Evolutionary conservation across 257 asterid species (phyloP).

Genomic region (Cynanchum wilfordii): DNA sequence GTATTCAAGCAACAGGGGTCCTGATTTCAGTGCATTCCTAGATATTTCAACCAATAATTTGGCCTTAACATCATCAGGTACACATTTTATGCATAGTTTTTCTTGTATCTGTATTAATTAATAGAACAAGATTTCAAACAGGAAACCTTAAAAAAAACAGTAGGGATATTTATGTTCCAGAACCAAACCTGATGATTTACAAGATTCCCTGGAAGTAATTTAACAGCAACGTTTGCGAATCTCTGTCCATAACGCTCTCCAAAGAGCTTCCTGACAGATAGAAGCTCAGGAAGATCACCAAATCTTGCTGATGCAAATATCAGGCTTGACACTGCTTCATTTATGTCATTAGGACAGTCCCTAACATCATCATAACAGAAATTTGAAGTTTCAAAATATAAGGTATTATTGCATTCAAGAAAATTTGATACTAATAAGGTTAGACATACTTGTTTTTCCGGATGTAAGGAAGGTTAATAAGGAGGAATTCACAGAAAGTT

Average conservation of each 20-base stretch:
- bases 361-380: conserved; percentile 23
- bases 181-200: conserved; percentile 54
- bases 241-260: conserved; percentile 53
- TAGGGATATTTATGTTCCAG: neutral
- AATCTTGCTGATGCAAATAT: conserved; percentile 77
- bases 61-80: conserved; percentile 53
- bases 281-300: conserved; percentile 75
- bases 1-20: conserved; percentile 53
- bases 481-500: conserved; percentile 53
- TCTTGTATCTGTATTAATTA: conserved; percentile 44
- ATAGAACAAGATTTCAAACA: neutral
- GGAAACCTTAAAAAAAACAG: neutral
- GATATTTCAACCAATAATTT: conserved; percentile 54
- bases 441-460: conserved; percentile 48
- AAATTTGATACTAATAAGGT: neutral
- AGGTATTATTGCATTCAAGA: neutral
- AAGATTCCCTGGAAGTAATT: conserved; percentile 61
- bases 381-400: neutral
- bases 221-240: conserved; percentile 47
- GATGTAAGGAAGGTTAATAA: conserved; percentile 50
- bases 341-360: conserved; percentile 76
- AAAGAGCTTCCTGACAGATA: conserved; percentile 49
- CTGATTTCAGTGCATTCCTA: conserved; percentile 30
- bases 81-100: conserved; percentile 26
- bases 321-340: conserved; percentile 63